Evolutionary conservation across 441 rosid species (phyloP), one percentile per base, ranked within the genome.

Genomic region (Populus hybrid): DNA sequence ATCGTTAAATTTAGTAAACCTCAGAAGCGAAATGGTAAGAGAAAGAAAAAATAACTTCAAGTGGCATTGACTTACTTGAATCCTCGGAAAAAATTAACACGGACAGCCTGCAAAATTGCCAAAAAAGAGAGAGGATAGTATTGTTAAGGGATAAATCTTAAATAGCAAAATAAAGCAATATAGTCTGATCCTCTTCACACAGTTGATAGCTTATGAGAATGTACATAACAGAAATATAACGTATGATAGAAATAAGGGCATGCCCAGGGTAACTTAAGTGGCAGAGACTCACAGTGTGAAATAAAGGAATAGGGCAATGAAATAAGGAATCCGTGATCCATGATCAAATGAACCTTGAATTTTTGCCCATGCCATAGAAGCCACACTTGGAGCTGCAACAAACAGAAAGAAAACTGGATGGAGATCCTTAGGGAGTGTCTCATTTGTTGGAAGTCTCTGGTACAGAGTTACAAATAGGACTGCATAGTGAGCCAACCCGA

Each of bases 341-440:
- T 89, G 50, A 80, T 87, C 88, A 2, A 95, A 94, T 18, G 97
- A 88, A 34, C 89, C 91, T 77, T 90, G 87, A 67, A 95, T 88
- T 21, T 77, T 86, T 21, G 93, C 91, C 98, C 96, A 92, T 2
- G 98, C 97, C 93, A 90, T 90, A 11, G 97, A 89, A 61, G 99
- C 98, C 16, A 90, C 97, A 20, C 94, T 92, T 0, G 99, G 99
- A 71, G 97, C 97, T 0, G 95, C 97, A 73, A 93, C 95, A 70
- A 95, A 95, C 72, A 95, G 89, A 78, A 91, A 95, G 83, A 93
- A 93, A 10, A 95, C 98, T 21, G 97, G 99, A 75, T 95, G 99
- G 75, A 95, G 94, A 80, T 95, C 98, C 79, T 93, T 92, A 4
- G 98, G 98, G 70, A 93, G 89, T 8, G 99, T 90, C 64, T 86